These are phyloP conservation scores for Fusarium sp. DNA, from an alignment of 2,329 filamentous ascomycete genomes.

Conservation along the genomic window DNA sequence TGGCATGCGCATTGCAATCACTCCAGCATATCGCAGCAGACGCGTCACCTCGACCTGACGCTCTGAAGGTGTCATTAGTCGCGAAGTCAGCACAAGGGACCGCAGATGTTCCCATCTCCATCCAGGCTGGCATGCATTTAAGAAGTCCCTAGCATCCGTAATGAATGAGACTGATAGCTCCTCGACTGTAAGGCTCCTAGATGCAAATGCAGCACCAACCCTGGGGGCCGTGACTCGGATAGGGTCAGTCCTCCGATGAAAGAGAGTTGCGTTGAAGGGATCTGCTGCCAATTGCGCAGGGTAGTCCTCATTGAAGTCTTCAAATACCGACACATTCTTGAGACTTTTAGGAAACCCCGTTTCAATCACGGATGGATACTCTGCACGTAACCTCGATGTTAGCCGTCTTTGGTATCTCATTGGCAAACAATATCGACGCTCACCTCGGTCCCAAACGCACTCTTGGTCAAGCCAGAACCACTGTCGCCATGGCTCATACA, in stretches of 20 bases:
- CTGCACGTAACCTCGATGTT: background rate
- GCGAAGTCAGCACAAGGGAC: background rate
- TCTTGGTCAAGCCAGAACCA: background rate
- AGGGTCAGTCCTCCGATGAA: too few relatives aligned
- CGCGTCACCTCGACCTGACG: background rate
- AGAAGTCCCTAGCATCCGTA: background rate
- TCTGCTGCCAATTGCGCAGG: background rate
- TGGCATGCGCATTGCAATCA: background rate
- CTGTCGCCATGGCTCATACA: background rate
- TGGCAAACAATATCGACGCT: background rate
- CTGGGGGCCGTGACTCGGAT: background rate
- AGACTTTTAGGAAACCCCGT: background rate
- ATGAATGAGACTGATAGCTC: background rate
- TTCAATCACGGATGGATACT: background rate
- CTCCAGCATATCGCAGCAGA: background rate
- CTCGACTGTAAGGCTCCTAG: background rate
- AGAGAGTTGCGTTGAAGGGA: background rate
- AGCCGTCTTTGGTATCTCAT: background rate
- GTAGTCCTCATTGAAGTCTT: background rate
- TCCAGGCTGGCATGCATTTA: background rate
- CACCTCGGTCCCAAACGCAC: background rate
- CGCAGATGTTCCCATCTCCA: background rate
- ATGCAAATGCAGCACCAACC: background rate
- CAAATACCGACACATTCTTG: background rate
- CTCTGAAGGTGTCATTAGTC: background rate